Conservation (phyloP, 2,329 filamentous ascomycete species). For the Pseudogymnoascus sp. region DNA sequence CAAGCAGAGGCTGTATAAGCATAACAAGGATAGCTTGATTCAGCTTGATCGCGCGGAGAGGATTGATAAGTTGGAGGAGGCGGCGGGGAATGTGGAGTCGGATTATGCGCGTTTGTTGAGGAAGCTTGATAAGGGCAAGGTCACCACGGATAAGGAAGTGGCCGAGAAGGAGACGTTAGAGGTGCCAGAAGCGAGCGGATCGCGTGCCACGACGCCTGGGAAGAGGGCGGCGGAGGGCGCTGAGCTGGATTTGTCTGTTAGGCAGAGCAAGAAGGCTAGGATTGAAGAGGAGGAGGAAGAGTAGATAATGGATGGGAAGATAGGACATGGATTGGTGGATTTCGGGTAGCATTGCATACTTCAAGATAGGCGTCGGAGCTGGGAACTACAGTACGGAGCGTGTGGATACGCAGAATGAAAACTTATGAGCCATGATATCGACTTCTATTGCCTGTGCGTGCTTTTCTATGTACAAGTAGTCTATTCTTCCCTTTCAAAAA, state of each 20-base stretch:
- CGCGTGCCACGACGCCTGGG: slow-evolving; percentile 20
- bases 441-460: neutral
- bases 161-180: slow-evolving; percentile 36
- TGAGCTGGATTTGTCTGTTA: slow-evolving; percentile 16
- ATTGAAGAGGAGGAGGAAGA: neutral
- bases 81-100: slow-evolving; percentile 57
- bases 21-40: slow-evolving; percentile 62
- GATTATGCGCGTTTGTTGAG: slow-evolving; percentile 62
- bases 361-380: neutral
- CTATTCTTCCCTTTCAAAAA: neutral
- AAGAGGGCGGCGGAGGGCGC: slow-evolving; percentile 35
- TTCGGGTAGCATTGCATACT: neutral
- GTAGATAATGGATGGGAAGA: neutral
- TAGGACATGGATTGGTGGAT: slow-evolving; percentile 2
- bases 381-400: neutral
- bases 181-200: slow-evolving; percentile 39
- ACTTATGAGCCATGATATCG: neutral
- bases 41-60: slow-evolving; percentile 62
- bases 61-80: slow-evolving; percentile 63
- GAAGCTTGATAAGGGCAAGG: neutral
- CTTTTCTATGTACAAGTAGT: neutral
- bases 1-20: slow-evolving; percentile 69
- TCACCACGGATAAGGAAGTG: slow-evolving; percentile 32
- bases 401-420: neutral
- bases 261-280: slow-evolving; percentile 9